A percentile compares a stretch with the other conserved stretches of the same genome.
Evolutionary conservation across 352 stramenopile species (phyloP).

Genomic region (Phytophthora sansomeana): DNA sequence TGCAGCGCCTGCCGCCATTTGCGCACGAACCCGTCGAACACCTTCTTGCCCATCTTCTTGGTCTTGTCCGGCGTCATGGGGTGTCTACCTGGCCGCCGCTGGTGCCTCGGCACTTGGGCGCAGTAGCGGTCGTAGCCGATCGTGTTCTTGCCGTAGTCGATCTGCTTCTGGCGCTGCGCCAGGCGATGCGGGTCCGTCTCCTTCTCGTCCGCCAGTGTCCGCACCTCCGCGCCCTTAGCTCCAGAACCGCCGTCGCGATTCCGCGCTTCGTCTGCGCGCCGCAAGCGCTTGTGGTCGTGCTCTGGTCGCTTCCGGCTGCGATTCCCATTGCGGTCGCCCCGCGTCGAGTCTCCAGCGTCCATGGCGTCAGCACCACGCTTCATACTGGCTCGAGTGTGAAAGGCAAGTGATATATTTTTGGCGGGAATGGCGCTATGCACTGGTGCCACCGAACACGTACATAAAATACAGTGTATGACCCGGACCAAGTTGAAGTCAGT

Average conservation of each 20-base stretch:
- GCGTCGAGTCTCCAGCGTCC: slow-evolving; percentile 1
- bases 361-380: slow-evolving; percentile 34
- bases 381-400: slow-evolving; percentile 13
- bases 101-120: slow-evolving; percentile 57
- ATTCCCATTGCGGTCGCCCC: slow-evolving; percentile 1
- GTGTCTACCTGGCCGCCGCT: slow-evolving; percentile 54
- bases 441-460: background rate
- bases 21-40: slow-evolving; percentile 82
- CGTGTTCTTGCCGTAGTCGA: slow-evolving; percentile 94
- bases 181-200: slow-evolving; percentile 86
- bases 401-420: slow-evolving; percentile 33
- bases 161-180: slow-evolving; percentile 93
- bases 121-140: slow-evolving; percentile 92
- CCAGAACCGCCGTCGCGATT: background rate
- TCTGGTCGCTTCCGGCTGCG: background rate
- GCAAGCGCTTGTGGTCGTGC: slow-evolving; percentile 30
- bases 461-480: background rate
- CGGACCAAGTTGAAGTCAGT: slow-evolving; percentile 9
- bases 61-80: slow-evolving; percentile 87
- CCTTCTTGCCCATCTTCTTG: slow-evolving; percentile 77
- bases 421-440: slow-evolving; percentile 23
- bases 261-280: slow-evolving; percentile 2
- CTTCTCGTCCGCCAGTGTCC: slow-evolving; percentile 62
- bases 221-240: slow-evolving; percentile 33
- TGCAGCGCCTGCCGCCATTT: slow-evolving; percentile 86